Percentiles rank a stretch among this genome's conserved stretches.
Evolutionary conservation across 257 asterid species (phyloP).

Genomic region (Solanum chilense): DNA sequence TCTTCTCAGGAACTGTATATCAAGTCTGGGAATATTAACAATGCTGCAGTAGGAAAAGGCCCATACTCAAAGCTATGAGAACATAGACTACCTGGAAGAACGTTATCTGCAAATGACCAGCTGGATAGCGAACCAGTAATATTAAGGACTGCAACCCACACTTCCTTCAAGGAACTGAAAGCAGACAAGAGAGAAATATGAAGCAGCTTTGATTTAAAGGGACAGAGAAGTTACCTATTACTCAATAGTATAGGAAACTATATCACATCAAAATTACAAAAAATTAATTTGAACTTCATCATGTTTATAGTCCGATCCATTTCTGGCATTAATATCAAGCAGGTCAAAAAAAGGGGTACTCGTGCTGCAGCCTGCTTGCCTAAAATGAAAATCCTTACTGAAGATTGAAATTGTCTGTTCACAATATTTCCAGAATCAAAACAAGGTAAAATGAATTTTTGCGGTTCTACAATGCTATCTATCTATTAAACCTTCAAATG

Average conservation of each 20-base stretch:
- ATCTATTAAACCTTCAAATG: background rate
- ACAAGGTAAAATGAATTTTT: background rate
- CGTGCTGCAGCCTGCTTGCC: too few species aligned
- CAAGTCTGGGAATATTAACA: constrained; percentile 13
- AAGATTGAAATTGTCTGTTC: background rate
- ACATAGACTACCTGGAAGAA: constrained; percentile 58
- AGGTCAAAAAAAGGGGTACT: too few species aligned
- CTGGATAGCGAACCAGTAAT: constrained; percentile 87
- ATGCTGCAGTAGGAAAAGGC: background rate
- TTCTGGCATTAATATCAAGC: background rate
- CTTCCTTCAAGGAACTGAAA: constrained; percentile 76
- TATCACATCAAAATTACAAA: background rate
- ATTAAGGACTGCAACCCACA: constrained; percentile 88
- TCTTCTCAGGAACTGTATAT: constrained; percentile 49
- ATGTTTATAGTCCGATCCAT: background rate
- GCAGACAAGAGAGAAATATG: constrained; percentile 3
- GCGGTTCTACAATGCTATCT: background rate
- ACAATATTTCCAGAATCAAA: background rate
- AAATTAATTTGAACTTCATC: background rate
- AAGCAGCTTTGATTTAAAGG: background rate
- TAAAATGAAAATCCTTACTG: too few species aligned
- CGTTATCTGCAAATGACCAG: constrained; percentile 79
- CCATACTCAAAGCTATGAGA: background rate
- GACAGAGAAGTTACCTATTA: background rate
- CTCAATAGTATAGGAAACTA: background rate